Conservation (phyloP, 2,329 filamentous ascomycete species). For the Exophiala phaeomuriformis region DNA sequence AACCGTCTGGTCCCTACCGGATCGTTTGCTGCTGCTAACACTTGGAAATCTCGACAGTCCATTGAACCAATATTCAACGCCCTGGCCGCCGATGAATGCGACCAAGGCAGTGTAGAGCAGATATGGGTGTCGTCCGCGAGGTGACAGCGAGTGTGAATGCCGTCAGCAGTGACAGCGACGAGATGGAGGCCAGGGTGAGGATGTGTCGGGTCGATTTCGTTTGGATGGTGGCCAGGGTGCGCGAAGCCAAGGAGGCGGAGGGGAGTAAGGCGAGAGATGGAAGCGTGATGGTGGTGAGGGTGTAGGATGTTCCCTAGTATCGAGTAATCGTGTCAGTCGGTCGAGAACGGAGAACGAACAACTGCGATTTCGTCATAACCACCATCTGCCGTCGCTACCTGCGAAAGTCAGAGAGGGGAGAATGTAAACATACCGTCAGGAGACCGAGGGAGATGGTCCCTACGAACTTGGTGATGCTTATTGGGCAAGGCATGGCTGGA, state of each 20-base stretch:
- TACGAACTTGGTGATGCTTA: conserved; percentile 83
- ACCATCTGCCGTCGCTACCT: too few species aligned
- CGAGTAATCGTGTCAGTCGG: not conserved
- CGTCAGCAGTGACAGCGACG: conserved; percentile 64
- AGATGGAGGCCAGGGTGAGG: conserved; percentile 59
- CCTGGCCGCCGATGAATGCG: conserved; percentile 38
- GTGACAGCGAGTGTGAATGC: conserved; percentile 71
- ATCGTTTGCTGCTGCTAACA: conserved; percentile 22
- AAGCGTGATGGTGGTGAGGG: conserved; percentile 67
- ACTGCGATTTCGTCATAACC: too few species aligned
- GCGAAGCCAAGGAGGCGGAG: conserved; percentile 62
- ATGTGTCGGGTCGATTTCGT: conserved; percentile 58
- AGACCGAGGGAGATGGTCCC: conserved; percentile 84
- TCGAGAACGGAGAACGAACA: too few species aligned
- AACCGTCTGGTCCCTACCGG: not conserved
- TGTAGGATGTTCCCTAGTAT: conserved; percentile 75
- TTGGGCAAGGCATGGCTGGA: conserved; percentile 42
- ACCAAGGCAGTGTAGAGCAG: conserved; percentile 76
- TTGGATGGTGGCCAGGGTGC: conserved; percentile 62
- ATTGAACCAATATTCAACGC: conserved; percentile 67
- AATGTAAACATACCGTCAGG: conserved; percentile 65
- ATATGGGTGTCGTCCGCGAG: conserved; percentile 73
- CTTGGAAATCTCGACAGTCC: conserved; percentile 52
- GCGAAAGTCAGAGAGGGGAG: too few species aligned
- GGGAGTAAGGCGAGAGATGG: conserved; percentile 75